Evolutionary conservation across 176 grass and related monocot species (phyloP).

Genomic region (sorghum (Sorghum bicolor)): DNA sequence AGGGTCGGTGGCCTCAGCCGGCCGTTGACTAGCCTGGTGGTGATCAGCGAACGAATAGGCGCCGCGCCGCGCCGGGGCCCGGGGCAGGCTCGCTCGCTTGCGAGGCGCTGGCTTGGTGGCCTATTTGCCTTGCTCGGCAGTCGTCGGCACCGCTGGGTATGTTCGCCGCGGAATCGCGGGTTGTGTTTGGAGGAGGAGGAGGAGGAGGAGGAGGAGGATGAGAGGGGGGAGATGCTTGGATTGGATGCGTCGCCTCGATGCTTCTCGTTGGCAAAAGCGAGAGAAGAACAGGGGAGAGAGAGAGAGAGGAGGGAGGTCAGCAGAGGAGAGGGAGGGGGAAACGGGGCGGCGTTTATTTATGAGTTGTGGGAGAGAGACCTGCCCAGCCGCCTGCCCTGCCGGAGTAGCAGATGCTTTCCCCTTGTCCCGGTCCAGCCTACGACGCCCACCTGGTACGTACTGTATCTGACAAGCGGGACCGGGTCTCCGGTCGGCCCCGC

Average conservation of each 20-base stretch:
- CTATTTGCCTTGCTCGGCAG: background rate
- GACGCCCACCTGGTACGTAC: background rate
- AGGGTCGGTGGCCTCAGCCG: background rate
- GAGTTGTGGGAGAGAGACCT: background rate
- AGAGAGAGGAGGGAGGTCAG: background rate
- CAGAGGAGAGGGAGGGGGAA: background rate
- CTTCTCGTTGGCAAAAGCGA: constrained; percentile 6
- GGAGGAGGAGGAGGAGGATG: background rate
- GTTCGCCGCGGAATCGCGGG: background rate
- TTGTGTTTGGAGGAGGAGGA: background rate
- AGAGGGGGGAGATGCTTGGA: background rate
- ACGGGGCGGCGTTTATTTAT: constrained; percentile 28
- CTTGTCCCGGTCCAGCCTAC: background rate
- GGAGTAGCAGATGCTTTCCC: background rate
- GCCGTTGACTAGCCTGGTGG: background rate
- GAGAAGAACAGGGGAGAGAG: background rate
- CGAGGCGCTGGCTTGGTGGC: background rate
- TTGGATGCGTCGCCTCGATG: background rate
- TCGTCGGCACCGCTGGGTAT: background rate
- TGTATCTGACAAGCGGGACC: background rate
- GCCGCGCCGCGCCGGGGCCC: background rate
- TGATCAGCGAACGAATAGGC: background rate
- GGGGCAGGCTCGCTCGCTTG: background rate
- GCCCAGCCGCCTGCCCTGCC: background rate
- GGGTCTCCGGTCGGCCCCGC: rapidly evolving